A percentile compares a stretch with the other conserved stretches of the same genome.
phyloP scores from a whole-genome alignment of 192 early-diverging fungal genomes.

The Blastocladiella britannica region DNA sequence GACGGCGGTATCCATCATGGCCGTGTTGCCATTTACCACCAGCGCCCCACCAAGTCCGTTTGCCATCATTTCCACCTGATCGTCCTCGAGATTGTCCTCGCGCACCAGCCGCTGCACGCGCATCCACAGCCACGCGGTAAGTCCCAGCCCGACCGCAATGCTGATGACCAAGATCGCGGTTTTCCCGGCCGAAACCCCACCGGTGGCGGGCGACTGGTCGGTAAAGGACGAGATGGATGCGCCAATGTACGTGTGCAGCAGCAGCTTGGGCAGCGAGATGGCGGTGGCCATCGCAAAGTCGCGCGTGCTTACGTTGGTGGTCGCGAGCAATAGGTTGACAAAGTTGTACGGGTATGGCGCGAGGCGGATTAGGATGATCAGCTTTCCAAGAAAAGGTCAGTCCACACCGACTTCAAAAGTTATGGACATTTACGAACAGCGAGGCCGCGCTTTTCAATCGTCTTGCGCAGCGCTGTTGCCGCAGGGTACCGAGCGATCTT shows the following conservation, averaged over 20 bases:
- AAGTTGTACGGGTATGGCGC: not conserved
- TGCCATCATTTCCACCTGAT: too few relatives aligned
- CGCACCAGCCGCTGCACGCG: not conserved
- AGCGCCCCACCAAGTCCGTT: too few relatives aligned
- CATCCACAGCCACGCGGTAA: not conserved
- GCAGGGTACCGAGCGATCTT: not conserved
- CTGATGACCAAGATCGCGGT: not conserved
- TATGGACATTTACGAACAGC: not conserved
- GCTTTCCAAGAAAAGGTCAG: not conserved
- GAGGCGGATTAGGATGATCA: slow-evolving; percentile 2
- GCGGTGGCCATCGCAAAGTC: not conserved
- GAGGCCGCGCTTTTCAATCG: slow-evolving; percentile 1
- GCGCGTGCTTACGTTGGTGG: not conserved
- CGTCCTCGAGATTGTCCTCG: not conserved
- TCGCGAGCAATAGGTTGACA: not conserved
- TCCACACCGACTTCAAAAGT: not conserved
- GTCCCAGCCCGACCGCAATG: not conserved
- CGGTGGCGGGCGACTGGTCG: not conserved
- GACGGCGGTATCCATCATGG: too few relatives aligned
- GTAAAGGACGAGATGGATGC: not conserved
- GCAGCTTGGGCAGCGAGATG: not conserved
- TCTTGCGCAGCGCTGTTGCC: not conserved
- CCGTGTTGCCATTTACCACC: too few relatives aligned
- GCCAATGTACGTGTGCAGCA: not conserved
- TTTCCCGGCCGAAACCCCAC: not conserved